A percentile compares a stretch with the other conserved stretches of the same genome.
These are phyloP conservation scores for Podospora bellae-mahoneyi DNA, from an alignment of 495 filamentous ascomycete genomes.

Conservation along the genomic window DNA sequence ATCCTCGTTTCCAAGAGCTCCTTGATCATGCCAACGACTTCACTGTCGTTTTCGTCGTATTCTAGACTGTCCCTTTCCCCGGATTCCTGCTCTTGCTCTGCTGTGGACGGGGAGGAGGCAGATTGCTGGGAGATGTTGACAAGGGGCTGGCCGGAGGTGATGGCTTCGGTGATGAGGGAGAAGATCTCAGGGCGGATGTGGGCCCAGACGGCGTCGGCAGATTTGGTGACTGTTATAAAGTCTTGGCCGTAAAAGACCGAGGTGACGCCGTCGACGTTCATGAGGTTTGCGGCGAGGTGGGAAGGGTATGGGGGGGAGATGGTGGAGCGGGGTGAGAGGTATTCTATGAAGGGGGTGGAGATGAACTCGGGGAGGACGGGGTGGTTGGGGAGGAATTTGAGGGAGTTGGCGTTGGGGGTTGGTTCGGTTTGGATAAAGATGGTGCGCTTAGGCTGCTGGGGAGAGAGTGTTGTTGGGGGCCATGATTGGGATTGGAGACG, in stretches of 20 bases:
- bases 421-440: slow-evolving; percentile 97
- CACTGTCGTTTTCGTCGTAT: slow-evolving; percentile 82
- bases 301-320: slow-evolving; percentile 87
- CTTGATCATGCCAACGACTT: slow-evolving; percentile 97
- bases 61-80: slow-evolving; percentile 63
- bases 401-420: slow-evolving; percentile 85
- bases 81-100: slow-evolving; percentile 33
- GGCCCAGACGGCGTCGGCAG: slow-evolving; percentile 81
- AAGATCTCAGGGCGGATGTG: slow-evolving; percentile 95
- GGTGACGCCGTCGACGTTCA: slow-evolving; percentile 87
- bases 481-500: slow-evolving; percentile 12
- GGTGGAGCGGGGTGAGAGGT: slow-evolving; percentile 69
- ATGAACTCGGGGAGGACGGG: slow-evolving; percentile 71
- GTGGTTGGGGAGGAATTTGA: slow-evolving; percentile 93
- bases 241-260: slow-evolving; percentile 93
- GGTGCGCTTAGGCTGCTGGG: slow-evolving; percentile 48
- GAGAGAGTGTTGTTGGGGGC: slow-evolving; percentile 10
- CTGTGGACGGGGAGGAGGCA: slow-evolving; percentile 34
- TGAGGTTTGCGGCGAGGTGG: slow-evolving; percentile 82
- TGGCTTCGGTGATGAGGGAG: slow-evolving; percentile 85
- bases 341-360: slow-evolving; percentile 30
- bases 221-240: slow-evolving; percentile 95
- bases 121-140: slow-evolving; percentile 53
- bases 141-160: slow-evolving; percentile 76
- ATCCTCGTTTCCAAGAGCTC: slow-evolving; percentile 96